These are phyloP conservation scores for Odontarrhena argentea DNA, from an alignment of 345 rosid species.

Conservation along the genomic window DNA sequence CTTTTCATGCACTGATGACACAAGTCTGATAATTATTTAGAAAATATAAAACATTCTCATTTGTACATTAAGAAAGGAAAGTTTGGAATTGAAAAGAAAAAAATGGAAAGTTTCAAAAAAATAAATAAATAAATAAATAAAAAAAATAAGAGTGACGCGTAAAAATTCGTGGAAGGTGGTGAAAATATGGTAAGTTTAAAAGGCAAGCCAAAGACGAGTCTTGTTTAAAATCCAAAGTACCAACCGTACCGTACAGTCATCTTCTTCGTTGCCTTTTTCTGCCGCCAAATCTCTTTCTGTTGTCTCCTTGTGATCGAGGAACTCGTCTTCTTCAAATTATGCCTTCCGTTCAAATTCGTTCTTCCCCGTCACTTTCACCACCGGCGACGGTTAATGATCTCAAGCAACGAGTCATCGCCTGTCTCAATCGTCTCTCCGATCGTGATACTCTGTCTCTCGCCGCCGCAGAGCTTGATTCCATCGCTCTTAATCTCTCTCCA, in stretches of 20 bases:
- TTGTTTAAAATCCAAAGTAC: slow-evolving; percentile 36
- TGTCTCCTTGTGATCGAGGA: background rate
- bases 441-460: slow-evolving; percentile 88
- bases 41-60: too few species aligned
- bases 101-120: background rate
- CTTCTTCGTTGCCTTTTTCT: slow-evolving; percentile 27
- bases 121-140: background rate
- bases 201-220: slow-evolving; percentile 37
- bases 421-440: slow-evolving; percentile 90
- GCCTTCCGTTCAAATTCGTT: slow-evolving; percentile 51
- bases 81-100: background rate
- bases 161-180: slow-evolving; percentile 26
- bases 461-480: slow-evolving; percentile 78
- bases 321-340: background rate
- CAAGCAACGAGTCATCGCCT: slow-evolving; percentile 73
- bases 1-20: too few species aligned
- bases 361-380: slow-evolving; percentile 36
- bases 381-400: slow-evolving; percentile 50
- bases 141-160: too few species aligned
- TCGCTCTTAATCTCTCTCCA: slow-evolving; percentile 59
- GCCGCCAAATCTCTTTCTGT: slow-evolving; percentile 34
- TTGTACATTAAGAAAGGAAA: background rate
- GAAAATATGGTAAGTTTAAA: slow-evolving; percentile 37
- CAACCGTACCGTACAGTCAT: slow-evolving; percentile 25
- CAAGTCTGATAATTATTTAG: too few species aligned